Evolutionary conservation across 768 basidiomycete genomes (phyloP).

Genomic region (Thelephora ganbajun): DNA sequence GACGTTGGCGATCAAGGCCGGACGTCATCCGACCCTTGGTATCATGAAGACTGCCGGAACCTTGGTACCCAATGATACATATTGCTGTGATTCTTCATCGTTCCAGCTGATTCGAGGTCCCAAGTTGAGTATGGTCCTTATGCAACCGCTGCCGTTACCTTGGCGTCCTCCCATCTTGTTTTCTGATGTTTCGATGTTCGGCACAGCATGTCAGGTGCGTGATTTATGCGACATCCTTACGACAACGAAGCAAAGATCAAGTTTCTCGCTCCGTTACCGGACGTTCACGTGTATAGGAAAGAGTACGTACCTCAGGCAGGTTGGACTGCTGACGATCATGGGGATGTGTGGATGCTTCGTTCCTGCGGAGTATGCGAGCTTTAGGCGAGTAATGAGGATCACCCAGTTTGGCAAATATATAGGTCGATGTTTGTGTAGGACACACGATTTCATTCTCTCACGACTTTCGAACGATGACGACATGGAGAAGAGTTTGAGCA

Average conservation of each 20-base stretch:
- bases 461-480: slow-evolving; percentile 92
- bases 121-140: slow-evolving; percentile 37
- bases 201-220: slow-evolving; percentile 46
- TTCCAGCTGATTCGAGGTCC: slow-evolving; percentile 93
- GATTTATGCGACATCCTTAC: not conserved
- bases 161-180: not conserved
- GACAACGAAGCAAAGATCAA: not conserved
- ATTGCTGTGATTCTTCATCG: slow-evolving; percentile 66
- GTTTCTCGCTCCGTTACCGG: too few species aligned
- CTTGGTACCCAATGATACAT: slow-evolving; percentile 83
- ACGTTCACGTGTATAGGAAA: slow-evolving; percentile 39
- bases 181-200: not conserved
- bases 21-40: slow-evolving; percentile 82
- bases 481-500: slow-evolving; percentile 79
- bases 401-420: not conserved
- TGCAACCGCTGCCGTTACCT: not conserved
- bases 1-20: slow-evolving; percentile 78
- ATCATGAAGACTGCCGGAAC: slow-evolving; percentile 50
- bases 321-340: slow-evolving; percentile 72
- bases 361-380: slow-evolving; percentile 87
- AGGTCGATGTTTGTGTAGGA: slow-evolving; percentile 21
- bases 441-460: slow-evolving; percentile 74
- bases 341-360: slow-evolving; percentile 88
- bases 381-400: slow-evolving; percentile 32
- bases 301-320: slow-evolving; percentile 84